Conservation (phyloP, 148 eudicot genomes). For the Silene latifolia region DNA sequence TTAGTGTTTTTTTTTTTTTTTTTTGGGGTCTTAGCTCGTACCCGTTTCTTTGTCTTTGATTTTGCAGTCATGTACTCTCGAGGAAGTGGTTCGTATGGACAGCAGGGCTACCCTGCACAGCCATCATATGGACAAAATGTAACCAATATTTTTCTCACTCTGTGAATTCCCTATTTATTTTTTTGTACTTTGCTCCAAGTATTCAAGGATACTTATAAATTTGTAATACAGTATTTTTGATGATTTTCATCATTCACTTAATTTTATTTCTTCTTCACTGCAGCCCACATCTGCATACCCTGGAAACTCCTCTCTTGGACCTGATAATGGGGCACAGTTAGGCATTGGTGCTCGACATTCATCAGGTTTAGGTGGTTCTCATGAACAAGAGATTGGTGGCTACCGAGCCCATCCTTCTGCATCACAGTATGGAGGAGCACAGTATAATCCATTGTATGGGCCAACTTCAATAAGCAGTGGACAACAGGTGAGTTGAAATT, state of each 20-base stretch:
- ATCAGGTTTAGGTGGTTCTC: constrained; percentile 46
- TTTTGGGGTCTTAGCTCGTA: neutral
- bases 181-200: neutral
- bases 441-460: constrained; percentile 66
- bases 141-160: neutral
- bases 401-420: constrained; percentile 56
- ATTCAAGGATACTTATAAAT: too few relatives aligned
- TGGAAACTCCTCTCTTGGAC: constrained; percentile 33
- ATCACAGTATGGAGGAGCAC: constrained; percentile 68
- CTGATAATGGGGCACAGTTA: constrained; percentile 42
- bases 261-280: constrained; percentile 4
- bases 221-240: neutral
- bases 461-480: constrained; percentile 48
- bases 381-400: constrained; percentile 55
- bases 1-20: neutral
- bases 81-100: constrained; percentile 48
- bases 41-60: neutral
- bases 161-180: neutral
- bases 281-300: constrained; percentile 47
- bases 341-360: constrained; percentile 52
- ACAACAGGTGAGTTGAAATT: constrained; percentile 58
- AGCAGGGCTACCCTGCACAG: constrained; percentile 50
- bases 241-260: neutral
- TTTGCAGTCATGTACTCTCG: constrained; percentile 54
- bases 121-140: constrained; percentile 64